Evolutionary conservation across 352 stramenopile species (phyloP).

Genomic region (Globisporangium orthogonon): DNA sequence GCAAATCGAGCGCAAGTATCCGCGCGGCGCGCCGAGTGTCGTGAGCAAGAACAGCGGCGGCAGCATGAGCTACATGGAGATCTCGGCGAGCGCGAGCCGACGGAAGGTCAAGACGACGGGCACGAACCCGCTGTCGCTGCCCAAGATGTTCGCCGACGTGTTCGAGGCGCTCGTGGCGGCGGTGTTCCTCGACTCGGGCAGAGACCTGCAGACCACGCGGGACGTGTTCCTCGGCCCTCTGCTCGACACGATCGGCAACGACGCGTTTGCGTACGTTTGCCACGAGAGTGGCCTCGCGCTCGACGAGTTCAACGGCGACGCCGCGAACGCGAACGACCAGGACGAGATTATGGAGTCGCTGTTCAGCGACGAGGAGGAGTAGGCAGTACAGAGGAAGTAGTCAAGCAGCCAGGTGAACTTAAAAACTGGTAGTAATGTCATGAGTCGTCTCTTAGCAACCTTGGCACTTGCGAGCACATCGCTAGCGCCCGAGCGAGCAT

Average conservation of each 20-base stretch:
- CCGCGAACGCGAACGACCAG: slow-evolving; percentile 12
- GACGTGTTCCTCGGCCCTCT: slow-evolving; percentile 83
- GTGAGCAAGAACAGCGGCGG: not conserved
- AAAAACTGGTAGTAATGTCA: too few species aligned
- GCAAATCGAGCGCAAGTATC: slow-evolving; percentile 47
- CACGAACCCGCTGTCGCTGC: slow-evolving; percentile 38
- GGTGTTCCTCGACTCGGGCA: slow-evolving; percentile 78
- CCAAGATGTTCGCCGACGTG: slow-evolving; percentile 85
- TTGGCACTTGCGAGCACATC: too few species aligned
- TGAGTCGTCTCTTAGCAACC: too few species aligned
- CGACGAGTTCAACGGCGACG: slow-evolving; percentile 11
- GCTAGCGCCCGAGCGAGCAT: not conserved
- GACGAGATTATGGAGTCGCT: slow-evolving; percentile 17
- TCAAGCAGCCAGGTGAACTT: too few species aligned
- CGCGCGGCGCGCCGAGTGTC: not conserved
- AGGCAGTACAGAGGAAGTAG: not conserved
- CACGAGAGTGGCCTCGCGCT: slow-evolving; percentile 60
- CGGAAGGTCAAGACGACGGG: slow-evolving; percentile 16
- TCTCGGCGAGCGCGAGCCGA: not conserved
- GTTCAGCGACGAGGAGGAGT: slow-evolving; percentile 13
- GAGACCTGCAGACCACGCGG: slow-evolving; percentile 59
- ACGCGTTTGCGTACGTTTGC: slow-evolving; percentile 67
- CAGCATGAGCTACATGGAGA: not conserved
- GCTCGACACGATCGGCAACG: slow-evolving; percentile 59
- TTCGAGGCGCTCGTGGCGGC: slow-evolving; percentile 85